phyloP scores from a whole-genome alignment of 164 flowering plant genomes.

The Tetracentron sinense region DNA sequence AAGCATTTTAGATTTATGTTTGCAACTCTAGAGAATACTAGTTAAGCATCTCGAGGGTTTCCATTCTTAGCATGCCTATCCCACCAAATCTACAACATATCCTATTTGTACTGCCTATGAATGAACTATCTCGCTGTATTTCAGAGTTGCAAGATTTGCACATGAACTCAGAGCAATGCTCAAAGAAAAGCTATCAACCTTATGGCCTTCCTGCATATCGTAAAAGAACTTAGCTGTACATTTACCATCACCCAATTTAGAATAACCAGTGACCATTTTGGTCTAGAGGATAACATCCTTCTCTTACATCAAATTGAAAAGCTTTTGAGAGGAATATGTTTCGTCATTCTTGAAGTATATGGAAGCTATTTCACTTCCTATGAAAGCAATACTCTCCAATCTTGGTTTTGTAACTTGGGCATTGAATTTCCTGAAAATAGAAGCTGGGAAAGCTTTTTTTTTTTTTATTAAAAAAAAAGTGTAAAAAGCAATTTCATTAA shows the following conservation, averaged over 20 bases:
- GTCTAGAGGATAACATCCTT: constrained; percentile 85
- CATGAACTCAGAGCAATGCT: constrained; percentile 71
- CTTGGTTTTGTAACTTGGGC: constrained; percentile 53
- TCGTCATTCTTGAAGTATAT: constrained; percentile 72
- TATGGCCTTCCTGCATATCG: constrained; percentile 56
- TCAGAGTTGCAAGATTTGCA: constrained; percentile 70
- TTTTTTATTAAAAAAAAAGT: too few species aligned
- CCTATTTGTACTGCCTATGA: constrained; percentile 58
- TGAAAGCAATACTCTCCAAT: constrained; percentile 41
- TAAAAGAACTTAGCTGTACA: constrained; percentile 45
- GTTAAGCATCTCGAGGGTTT: constrained; percentile 42
- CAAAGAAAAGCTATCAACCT: constrained; percentile 57
- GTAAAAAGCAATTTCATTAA: too few species aligned
- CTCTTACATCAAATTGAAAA: constrained; percentile 36
- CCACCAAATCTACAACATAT: constrained; percentile 43
- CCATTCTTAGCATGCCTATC: constrained; percentile 88
- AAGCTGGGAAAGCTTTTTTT: constrained; percentile 31
- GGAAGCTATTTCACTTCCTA: constrained; percentile 57
- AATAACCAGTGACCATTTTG: constrained; percentile 70
- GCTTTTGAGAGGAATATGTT: constrained; percentile 36
- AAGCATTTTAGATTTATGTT: constrained; percentile 73
- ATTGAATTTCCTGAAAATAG: constrained; percentile 61
- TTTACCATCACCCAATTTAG: constrained; percentile 51
- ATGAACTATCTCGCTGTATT: constrained; percentile 78
- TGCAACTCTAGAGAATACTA: constrained; percentile 35